Evolutionary conservation across 1,139 yeast species (phyloP).

Genomic region (Nakaseomyces uthaithaninus): DNA sequence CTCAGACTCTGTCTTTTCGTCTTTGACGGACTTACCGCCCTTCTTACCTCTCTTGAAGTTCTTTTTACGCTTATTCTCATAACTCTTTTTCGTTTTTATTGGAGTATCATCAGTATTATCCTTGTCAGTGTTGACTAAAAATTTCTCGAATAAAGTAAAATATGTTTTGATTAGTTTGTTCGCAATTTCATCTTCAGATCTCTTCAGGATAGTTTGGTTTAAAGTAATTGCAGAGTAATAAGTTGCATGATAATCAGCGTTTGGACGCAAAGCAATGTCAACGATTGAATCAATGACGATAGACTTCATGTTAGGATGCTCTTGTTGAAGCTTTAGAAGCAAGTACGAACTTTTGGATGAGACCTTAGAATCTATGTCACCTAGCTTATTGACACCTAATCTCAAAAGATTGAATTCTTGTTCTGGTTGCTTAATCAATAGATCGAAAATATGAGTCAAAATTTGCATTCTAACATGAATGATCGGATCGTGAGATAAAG

Average conservation of each 20-base stretch:
- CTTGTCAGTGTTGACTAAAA: slow-evolving; percentile 61
- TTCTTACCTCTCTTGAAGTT: slow-evolving; percentile 54
- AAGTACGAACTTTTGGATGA: slow-evolving; percentile 83
- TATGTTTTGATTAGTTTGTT: slow-evolving; percentile 77
- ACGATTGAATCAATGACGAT: slow-evolving; percentile 71
- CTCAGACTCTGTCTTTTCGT: slow-evolving; percentile 59
- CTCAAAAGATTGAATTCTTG: slow-evolving; percentile 88
- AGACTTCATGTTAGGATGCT: slow-evolving; percentile 92
- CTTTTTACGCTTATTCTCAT: slow-evolving; percentile 45
- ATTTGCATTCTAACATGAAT: slow-evolving; percentile 78
- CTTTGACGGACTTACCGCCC: slow-evolving; percentile 75
- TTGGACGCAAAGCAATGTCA: slow-evolving; percentile 69
- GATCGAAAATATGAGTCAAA: slow-evolving; percentile 67
- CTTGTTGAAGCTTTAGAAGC: slow-evolving; percentile 72
- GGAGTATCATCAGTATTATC: slow-evolving; percentile 28
- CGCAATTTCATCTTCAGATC: slow-evolving; percentile 68
- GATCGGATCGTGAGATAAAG: slow-evolving; percentile 82
- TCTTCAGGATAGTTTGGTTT: slow-evolving; percentile 84
- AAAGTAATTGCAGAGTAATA: slow-evolving; percentile 83
- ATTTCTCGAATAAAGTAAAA: slow-evolving; percentile 76
- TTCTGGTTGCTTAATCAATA: slow-evolving; percentile 82
- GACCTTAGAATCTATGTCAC: slow-evolving; percentile 87
- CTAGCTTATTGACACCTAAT: slow-evolving; percentile 86
- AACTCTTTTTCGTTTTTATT: slow-evolving; percentile 32
- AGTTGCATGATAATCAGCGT: slow-evolving; percentile 75